phyloP scores from a whole-genome alignment of 2,329 filamentous ascomycete species.

The Colletotrichum lentis region DNA sequence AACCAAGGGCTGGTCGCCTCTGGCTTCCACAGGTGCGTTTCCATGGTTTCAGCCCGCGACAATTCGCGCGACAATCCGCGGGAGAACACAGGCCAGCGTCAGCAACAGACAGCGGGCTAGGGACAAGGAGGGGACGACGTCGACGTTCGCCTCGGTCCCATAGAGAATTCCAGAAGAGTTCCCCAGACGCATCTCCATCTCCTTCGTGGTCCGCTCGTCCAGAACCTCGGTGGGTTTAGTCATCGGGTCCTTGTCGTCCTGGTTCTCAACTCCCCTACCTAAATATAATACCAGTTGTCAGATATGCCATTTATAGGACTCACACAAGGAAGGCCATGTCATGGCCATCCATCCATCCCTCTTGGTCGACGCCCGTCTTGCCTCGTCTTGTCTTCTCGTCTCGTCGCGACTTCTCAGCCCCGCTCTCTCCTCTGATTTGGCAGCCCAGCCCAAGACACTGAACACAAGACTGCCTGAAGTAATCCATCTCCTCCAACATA shows the following conservation, averaged over 20 bases:
- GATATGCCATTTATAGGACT: too few species aligned
- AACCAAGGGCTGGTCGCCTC: background rate
- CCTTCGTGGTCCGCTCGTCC: background rate
- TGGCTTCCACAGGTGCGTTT: conserved; percentile 25
- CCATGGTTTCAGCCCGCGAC: conserved; percentile 37
- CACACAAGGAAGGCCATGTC: background rate
- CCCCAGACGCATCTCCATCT: too few species aligned
- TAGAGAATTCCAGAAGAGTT: background rate
- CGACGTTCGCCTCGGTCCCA: background rate
- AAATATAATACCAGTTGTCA: too few species aligned
- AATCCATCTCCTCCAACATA: background rate
- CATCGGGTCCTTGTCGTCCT: background rate
- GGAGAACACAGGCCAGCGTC: conserved; percentile 18
- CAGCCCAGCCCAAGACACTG: background rate
- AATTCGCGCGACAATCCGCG: conserved; percentile 30
- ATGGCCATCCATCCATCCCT: too few species aligned
- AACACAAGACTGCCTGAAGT: background rate
- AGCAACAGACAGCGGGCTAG: background rate
- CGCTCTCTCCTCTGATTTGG: background rate
- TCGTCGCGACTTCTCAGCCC: background rate
- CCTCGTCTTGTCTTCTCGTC: conserved; percentile 1
- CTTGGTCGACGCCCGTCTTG: background rate
- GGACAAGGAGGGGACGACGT: background rate
- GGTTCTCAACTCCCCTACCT: background rate
- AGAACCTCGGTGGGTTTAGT: background rate